phyloP scores from a whole-genome alignment of 805 yeast genomes.

The Helenozyma baotianmanensis region DNA sequence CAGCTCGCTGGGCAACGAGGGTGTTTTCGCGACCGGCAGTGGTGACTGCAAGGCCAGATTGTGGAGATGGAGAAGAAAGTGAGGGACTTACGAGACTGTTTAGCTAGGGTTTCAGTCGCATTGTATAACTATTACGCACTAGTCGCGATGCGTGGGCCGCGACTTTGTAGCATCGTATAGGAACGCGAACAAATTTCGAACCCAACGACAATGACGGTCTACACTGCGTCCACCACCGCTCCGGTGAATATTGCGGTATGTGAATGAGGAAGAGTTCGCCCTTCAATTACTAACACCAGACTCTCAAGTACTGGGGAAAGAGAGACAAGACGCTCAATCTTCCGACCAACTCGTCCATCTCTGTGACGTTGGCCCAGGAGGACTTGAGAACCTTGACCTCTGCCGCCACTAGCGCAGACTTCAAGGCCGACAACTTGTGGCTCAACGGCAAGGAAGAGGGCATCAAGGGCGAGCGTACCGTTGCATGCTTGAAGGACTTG shows the following conservation, averaged over 20 bases:
- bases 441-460: conserved; percentile 83
- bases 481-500: conserved; percentile 72
- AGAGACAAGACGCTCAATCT: conserved; percentile 82
- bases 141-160: no score
- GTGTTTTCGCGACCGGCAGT: conserved; percentile 93
- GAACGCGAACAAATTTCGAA: neutral
- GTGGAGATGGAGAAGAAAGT: conserved; percentile 76
- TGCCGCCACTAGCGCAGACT: conserved; percentile 61
- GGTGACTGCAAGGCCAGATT: conserved; percentile 97
- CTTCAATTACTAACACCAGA: conserved; percentile 35
- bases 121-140: no score
- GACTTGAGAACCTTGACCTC: conserved; percentile 91
- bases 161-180: conserved; percentile 2
- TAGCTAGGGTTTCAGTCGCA: no score
- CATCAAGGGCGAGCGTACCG: conserved; percentile 56
- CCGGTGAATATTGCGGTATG: conserved; percentile 95
- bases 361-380: conserved; percentile 87
- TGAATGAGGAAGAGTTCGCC: conserved; percentile 9
- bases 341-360: conserved; percentile 94
- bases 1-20: conserved; percentile 64
- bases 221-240: conserved; percentile 82
- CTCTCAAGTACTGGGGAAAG: conserved; percentile 98
- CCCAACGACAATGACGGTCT: conserved; percentile 46
- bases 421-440: conserved; percentile 66
- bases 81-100: conserved; percentile 1